Evolutionary conservation across 1,284 basidiomycete species (phyloP).

Genomic region (Athelia psychrophila): DNA sequence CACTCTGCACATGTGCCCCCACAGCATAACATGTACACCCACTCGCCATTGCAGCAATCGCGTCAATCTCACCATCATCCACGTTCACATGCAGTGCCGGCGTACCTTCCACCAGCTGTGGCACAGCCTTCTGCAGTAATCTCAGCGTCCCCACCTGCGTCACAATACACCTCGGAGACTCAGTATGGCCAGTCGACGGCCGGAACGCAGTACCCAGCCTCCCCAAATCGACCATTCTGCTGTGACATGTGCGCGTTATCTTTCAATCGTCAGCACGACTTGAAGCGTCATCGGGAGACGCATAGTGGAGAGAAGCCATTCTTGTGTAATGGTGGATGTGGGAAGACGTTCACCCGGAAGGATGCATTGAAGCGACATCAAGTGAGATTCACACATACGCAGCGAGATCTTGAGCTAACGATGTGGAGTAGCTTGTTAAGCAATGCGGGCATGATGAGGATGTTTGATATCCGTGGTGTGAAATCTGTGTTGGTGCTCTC

Average conservation of each 20-base stretch:
- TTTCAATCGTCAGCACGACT: constrained; percentile 78
- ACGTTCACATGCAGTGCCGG: neutral
- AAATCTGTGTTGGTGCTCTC: neutral
- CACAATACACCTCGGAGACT: neutral
- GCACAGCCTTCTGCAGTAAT: neutral
- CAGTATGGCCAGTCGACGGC: neutral
- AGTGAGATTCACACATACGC: constrained; percentile 34
- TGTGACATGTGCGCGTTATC: constrained; percentile 80
- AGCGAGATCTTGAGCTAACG: no score
- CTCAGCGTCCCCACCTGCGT: neutral
- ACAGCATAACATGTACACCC: neutral
- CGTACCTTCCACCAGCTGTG: neutral
- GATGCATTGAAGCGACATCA: constrained; percentile 81
- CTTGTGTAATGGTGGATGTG: constrained; percentile 75
- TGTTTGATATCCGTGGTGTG: constrained; percentile 30
- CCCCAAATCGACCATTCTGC: constrained; percentile 51
- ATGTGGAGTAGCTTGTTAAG: constrained; percentile 60
- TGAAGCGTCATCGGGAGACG: constrained; percentile 78
- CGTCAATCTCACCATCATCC: neutral
- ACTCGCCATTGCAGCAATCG: neutral
- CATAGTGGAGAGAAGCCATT: constrained; percentile 81
- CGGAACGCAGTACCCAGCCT: neutral
- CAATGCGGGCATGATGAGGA: constrained; percentile 70
- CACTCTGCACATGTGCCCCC: neutral
- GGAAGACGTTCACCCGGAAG: constrained; percentile 81